Evolutionary conservation across 2,329 filamentous ascomycete species (phyloP), one percentile per base, ranked within the genome.

Genomic region (Hypoxylon rubiginosum): DNA sequence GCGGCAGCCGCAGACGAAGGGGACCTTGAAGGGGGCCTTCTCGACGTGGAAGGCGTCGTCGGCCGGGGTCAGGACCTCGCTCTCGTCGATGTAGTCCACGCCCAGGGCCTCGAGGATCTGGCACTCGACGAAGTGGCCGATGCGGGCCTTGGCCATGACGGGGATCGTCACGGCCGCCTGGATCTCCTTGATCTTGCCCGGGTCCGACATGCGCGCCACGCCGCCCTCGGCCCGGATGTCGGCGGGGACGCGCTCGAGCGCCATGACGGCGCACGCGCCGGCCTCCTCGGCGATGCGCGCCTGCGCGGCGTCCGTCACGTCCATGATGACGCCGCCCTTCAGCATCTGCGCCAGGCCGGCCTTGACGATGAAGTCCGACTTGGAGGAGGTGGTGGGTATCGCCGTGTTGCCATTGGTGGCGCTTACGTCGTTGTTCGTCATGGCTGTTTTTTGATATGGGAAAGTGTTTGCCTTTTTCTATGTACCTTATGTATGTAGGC

Each of bases 321-420:
- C 96, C 96, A 99, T 99, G 82, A 99, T 99, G 71, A 99, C 96
- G 76, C 96, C 96, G 79, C 96, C 96, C 86, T 98, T 97, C 82
- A 98, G 85, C 96, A 99, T 99, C 82, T 97, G 92, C 24, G 96
- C 96, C 71, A 99, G 86, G 64, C 95, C 96, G 58, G 93, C 92
- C 88, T 99, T 99, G 86, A 97, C 91, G 72, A 90, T 90, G 81
- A 97, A 97, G 80, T 88, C 85, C 71, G 81, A 76, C 69, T 80
- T 82, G 72, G 82, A 26, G 4, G 46, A 80, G 51, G 76, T 74
- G 72, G 81, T 61, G n/a, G 56, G 71, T 73, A 81, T 41, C 32
- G 60, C 30, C 32, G 60, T 32, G 28, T 63, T 66, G 62, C 69
- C 65, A 63, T 69, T 67, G 62, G 64, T 46, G 67, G 36, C 53